Evolutionary conservation across 2,329 filamentous ascomycete genomes (phyloP).

Genomic region (Monascus ruber): DNA sequence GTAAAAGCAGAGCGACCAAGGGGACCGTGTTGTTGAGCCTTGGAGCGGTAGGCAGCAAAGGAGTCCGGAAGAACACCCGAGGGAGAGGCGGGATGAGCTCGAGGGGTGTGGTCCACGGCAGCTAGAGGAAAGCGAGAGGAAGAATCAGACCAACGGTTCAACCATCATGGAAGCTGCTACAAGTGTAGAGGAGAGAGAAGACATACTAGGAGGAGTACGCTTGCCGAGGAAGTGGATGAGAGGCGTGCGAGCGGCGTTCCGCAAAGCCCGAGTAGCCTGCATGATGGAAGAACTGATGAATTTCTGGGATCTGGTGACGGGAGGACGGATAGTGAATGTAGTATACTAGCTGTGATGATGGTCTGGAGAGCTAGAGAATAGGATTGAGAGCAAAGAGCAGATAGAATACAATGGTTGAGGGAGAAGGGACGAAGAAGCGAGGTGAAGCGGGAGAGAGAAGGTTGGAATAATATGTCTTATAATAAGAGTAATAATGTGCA

Average conservation of each 20-base stretch:
- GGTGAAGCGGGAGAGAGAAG: no score
- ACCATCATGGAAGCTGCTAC: background rate
- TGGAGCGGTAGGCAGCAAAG: conserved; percentile 51
- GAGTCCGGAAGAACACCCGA: conserved; percentile 46
- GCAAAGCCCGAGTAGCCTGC: conserved; percentile 31
- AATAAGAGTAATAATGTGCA: no score
- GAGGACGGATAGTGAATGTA: background rate
- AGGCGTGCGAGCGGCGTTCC: conserved; percentile 32
- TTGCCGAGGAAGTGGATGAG: conserved; percentile 41
- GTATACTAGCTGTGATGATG: background rate
- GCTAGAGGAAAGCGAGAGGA: conserved; percentile 15
- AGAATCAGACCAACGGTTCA: background rate
- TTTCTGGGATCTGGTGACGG: background rate
- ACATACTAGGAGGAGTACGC: conserved; percentile 34
- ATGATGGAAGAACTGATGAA: conserved; percentile 18
- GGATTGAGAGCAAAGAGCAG: conserved; percentile 5
- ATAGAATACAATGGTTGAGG: conserved; percentile 3
- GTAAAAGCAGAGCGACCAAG: conserved; percentile 32
- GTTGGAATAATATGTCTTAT: no score
- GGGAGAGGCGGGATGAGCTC: conserved; percentile 48
- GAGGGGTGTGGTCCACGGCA: conserved; percentile 43
- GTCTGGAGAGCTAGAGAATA: conserved; percentile 1
- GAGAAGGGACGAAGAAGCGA: conserved; percentile 1
- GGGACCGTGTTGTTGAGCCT: conserved; percentile 56
- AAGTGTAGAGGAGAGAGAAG: background rate